These are phyloP conservation scores for Eucalyptus grandis DNA, from an alignment of 345 rosid genomes.

Conservation along the genomic window DNA sequence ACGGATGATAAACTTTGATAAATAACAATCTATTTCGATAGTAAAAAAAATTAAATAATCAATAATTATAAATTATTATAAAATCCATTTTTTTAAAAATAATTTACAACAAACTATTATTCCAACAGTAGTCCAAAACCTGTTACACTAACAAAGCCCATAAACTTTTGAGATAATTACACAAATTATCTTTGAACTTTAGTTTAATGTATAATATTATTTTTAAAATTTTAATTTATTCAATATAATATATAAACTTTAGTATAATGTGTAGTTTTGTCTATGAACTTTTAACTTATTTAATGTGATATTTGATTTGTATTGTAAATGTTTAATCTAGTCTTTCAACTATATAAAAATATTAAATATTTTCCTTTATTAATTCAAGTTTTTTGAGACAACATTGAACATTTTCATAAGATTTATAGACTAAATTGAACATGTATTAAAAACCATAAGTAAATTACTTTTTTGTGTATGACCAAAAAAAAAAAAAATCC, in stretches of 20 bases:
- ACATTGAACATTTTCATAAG: no score
- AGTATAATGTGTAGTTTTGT: fast-evolving
- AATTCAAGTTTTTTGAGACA: fast-evolving
- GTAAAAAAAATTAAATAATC: no score
- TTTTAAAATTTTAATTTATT: fast-evolving
- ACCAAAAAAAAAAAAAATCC: no score
- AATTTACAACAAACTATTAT: fast-evolving
- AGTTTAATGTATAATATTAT: fast-evolving
- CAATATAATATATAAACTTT: no score
- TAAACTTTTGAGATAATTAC: not conserved
- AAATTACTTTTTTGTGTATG: no score
- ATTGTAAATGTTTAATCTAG: no score
- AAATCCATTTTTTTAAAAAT: fast-evolving
- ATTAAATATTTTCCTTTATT: no score
- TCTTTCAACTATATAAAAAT: no score
- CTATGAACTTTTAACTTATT: fast-evolving
- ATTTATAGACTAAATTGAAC: no score
- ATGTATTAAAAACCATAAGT: no score
- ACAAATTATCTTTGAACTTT: not conserved
- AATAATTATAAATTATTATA: not conserved
- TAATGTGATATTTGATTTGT: fast-evolving
- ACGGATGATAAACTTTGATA: not conserved
- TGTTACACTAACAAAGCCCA: fast-evolving
- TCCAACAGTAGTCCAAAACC: fast-evolving
- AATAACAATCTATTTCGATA: no score